Evolutionary conservation across 2,329 filamentous ascomycete species (phyloP).

Genomic region (Colletotrichum sp.): DNA sequence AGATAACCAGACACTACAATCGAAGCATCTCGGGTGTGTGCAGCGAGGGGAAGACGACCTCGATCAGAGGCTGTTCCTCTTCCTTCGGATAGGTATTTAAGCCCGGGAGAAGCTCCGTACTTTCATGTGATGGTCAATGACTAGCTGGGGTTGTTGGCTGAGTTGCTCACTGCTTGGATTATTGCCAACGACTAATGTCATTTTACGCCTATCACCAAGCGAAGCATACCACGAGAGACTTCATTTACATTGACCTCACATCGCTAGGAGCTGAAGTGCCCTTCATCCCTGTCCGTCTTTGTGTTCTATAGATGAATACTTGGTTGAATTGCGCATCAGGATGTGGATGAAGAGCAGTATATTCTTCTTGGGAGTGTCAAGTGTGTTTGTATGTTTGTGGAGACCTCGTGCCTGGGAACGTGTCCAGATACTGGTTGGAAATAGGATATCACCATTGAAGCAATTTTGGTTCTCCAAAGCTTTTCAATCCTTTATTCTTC

Average conservation of each 20-base stretch:
- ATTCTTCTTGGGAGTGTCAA: neutral
- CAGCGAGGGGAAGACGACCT: neutral
- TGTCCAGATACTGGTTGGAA: neutral
- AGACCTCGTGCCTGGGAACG: neutral
- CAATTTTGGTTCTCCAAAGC: neutral
- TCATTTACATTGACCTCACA: no score
- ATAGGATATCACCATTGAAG: neutral
- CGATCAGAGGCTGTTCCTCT: neutral
- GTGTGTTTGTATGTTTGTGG: neutral
- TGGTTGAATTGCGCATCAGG: neutral
- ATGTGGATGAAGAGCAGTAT: no score
- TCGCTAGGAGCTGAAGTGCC: neutral
- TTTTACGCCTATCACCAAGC: neutral
- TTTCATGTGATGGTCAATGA: neutral
- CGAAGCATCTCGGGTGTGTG: neutral
- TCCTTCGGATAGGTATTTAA: neutral
- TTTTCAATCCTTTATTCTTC: neutral
- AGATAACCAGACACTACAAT: accelerated
- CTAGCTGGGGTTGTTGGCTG: no score
- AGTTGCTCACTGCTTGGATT: neutral
- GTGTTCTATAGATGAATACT: neutral
- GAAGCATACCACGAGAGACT: neutral
- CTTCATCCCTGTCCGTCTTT: neutral
- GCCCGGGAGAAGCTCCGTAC: neutral
- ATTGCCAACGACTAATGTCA: accelerated